Percentiles rank a stretch among this genome's conserved stretches.
Conservation (phyloP, 495 filamentous ascomycete genomes). For the Lophiostoma macrostomum region DNA sequence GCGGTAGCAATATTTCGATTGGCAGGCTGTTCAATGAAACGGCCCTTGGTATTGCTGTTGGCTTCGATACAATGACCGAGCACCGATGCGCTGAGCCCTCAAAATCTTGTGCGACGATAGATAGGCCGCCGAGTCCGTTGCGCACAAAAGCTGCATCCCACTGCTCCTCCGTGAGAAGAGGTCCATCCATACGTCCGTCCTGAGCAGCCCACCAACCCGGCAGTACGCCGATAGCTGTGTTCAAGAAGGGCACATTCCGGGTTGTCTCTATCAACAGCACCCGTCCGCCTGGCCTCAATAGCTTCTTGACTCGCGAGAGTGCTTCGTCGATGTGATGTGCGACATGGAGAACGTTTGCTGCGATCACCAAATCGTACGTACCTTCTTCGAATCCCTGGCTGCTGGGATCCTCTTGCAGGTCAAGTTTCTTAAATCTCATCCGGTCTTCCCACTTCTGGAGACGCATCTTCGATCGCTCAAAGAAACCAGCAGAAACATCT, state of each 20-base stretch:
- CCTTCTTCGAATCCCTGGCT: conserved; percentile 9
- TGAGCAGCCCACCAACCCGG: conserved; percentile 7
- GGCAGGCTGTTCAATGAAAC: background rate
- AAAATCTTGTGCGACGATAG: background rate
- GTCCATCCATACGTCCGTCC: background rate
- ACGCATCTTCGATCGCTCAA: background rate
- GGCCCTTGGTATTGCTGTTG: background rate
- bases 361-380: conserved; percentile 9
- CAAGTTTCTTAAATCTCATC: background rate
- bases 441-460: background rate
- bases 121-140: background rate
- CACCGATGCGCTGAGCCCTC: no score
- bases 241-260: background rate
- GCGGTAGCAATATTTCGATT: no score
- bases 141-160: background rate
- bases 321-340: background rate
- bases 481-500: conserved; percentile 6
- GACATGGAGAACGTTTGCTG: conserved; percentile 5
- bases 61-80: background rate
- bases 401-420: conserved; percentile 3
- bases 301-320: background rate
- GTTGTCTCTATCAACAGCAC: background rate
- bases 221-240: background rate
- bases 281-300: conserved; percentile 3
- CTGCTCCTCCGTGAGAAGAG: background rate